phyloP scores from a whole-genome alignment of 495 filamentous ascomycete species.

The Talaromyces borbonicus region DNA sequence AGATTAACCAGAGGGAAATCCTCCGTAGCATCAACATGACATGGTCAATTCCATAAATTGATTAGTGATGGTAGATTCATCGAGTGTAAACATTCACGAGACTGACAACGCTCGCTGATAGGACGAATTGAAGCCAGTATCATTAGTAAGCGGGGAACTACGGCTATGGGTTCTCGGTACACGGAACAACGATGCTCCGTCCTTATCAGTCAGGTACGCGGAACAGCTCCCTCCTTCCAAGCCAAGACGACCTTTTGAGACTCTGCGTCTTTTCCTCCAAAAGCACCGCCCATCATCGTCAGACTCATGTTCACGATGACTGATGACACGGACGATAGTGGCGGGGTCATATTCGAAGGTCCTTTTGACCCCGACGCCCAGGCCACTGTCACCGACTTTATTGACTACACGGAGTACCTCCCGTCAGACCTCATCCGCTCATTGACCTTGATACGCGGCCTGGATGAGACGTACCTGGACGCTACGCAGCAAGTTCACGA shows the following conservation, averaged over 20 bases:
- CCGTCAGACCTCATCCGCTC: slow-evolving; percentile 88
- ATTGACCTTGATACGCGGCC: slow-evolving; percentile 73
- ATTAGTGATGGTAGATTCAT: no score
- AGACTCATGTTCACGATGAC: slow-evolving; percentile 12
- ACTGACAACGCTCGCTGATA: no score
- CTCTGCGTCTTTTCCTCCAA: background rate
- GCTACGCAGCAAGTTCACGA: slow-evolving; percentile 59
- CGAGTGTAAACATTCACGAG: no score
- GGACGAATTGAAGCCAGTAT: no score
- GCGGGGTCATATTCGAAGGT: slow-evolving; percentile 39
- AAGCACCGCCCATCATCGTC: background rate
- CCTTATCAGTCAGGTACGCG: no score
- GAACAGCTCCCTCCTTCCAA: background rate
- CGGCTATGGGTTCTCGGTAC: no score
- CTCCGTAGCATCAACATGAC: no score
- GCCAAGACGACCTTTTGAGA: background rate
- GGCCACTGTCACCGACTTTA: slow-evolving; percentile 86
- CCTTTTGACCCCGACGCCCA: slow-evolving; percentile 82
- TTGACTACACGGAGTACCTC: slow-evolving; percentile 95
- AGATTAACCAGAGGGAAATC: no score
- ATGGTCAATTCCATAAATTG: no score
- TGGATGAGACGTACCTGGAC: slow-evolving; percentile 62
- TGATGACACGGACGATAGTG: slow-evolving; percentile 33
- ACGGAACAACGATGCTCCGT: no score
- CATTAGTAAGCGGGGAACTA: no score